Percentiles rank a stretch among this genome's conserved stretches.
These are phyloP conservation scores for Fusarium gaditjirri DNA, from an alignment of 2,329 filamentous ascomycete genomes.

Conservation along the genomic window DNA sequence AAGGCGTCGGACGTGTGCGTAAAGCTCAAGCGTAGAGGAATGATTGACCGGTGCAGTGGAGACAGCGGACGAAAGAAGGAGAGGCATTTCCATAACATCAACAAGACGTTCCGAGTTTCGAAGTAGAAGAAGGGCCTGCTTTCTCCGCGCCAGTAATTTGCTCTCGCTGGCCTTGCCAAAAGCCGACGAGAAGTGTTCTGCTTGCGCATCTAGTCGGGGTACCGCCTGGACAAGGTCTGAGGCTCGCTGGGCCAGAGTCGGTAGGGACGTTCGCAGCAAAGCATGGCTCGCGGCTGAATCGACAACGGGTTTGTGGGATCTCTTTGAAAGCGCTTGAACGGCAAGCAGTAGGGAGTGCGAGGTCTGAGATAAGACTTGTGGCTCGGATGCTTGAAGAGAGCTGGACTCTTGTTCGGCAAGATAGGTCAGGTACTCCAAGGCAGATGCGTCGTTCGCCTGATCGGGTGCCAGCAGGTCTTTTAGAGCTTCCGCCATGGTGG, in stretches of 20 bases:
- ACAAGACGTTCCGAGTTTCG: slow-evolving; percentile 90
- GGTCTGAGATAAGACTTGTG: slow-evolving; percentile 80
- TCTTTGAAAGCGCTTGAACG: slow-evolving; percentile 87
- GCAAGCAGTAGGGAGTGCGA: slow-evolving; percentile 84
- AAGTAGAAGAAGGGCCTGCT: slow-evolving; percentile 82
- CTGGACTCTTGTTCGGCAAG: slow-evolving; percentile 81
- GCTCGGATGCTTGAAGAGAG: slow-evolving; percentile 78
- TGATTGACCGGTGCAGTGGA: slow-evolving; percentile 76
- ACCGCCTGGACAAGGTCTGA: slow-evolving; percentile 76
- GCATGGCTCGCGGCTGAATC: slow-evolving; percentile 81
- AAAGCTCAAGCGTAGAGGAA: slow-evolving; percentile 87
- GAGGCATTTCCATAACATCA: slow-evolving; percentile 90
- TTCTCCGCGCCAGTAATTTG: slow-evolving; percentile 76
- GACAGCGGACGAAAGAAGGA: slow-evolving; percentile 83
- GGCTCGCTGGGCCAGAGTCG: slow-evolving; percentile 72
- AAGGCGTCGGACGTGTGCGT: slow-evolving; percentile 91
- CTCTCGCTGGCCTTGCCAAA: slow-evolving; percentile 81
- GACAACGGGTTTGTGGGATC: slow-evolving; percentile 87
- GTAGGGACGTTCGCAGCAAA: slow-evolving; percentile 78
- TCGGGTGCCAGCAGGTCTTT: slow-evolving; percentile 49
- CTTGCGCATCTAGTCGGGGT: slow-evolving; percentile 81
- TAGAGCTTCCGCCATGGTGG: slow-evolving; percentile 52
- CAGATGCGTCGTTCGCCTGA: slow-evolving; percentile 59
- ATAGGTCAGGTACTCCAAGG: slow-evolving; percentile 77
- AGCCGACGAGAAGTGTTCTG: slow-evolving; percentile 81